Base-by-base conservation (phyloP, 768 basidiomycete genomes). In the Leccinum sublutescens region DNA sequence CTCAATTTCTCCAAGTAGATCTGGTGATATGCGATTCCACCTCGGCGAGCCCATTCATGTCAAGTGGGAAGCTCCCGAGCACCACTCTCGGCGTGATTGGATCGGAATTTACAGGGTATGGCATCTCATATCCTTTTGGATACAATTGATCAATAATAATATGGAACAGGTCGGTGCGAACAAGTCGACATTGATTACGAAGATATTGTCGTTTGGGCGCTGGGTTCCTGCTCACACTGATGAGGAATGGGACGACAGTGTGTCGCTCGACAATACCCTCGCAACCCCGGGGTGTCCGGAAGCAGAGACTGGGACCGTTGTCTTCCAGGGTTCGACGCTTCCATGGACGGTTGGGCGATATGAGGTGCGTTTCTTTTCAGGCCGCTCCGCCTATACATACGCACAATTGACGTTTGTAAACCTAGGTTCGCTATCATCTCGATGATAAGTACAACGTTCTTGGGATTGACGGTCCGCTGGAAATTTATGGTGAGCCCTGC, bases 371-470 rank as follows among this genome's bases (percentile, higher is more conserved):
- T 31, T 55, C 36, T 48, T 23, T 11, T n/a, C 8, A 11, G 21
- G 49, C 31, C 15, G 27, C 43, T 50, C 11, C 25, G 38, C 6
- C 25, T 27, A 31, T 29, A 29, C n/a, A 27, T 29, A 33, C 12
- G 23, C 25, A 34, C n/a, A 4, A 40, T 51, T 55, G 54, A 67
- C 55, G 34, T 34, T 23, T 47, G 15, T 53, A n/a, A 49, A 49
- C 52, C 27, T 61, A 91, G 89, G 79, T 89, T 60, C 87, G 93
- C 3, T 95, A 95, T 70, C 97, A 99, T 68, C 95, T 98, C 68
- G 93, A 97, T 72, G 95, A 94, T 51, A 98, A 95, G 73, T 91
- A 99, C 75, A 97, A 95, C 73, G 97, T 98, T 57, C 89, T 98
- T 84, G 84, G 86, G 55, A 68, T 89, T 54, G 86, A 90, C 51